Base-by-base conservation (phyloP, 2,329 filamentous ascomycete species). In the Leptographium galeiforme region DNA sequence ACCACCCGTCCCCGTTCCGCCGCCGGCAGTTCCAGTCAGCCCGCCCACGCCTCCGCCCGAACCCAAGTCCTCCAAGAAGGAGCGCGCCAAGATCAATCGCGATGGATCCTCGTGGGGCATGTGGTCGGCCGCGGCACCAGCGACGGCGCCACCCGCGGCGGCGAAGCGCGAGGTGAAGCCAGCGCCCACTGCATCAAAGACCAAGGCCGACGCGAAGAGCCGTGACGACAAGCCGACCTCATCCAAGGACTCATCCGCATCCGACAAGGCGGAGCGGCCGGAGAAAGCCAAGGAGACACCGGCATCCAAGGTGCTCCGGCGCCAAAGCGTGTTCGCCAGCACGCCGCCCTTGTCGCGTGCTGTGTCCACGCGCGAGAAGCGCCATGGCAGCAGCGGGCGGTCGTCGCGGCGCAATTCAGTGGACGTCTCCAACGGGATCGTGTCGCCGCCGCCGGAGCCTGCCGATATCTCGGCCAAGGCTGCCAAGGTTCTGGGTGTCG, bases 41-140 rank as follows among this genome's bases (percentile, higher is more conserved):
- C 73, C 74, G 36, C 64, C 71, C 48, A 71, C 74, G 8, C 74
- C 76, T 33, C 72, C 75, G 6, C 69, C 78, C 16, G 79, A 82
- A 50, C 69, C 75, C 13, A 81, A 74, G 51, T 74, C 74, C 4
- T 74, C 75, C 4, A 87, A 81, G 68, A 94, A 85, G 64, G 87
- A 94, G 58, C 84, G 89, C 14, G 72, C 85, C 33, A 88, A 84
- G 63, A 79, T 89, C 58, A 86, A 81, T 60, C 85, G 87, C 55
- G 83, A 85, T 40, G 76, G 52, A n/a, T 73, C 78, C 13, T 81
- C 85, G 34, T 93, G 89, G 88, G 84, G 82, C 39, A 81, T 82
- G 65, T 91, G 85, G 85, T 79, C 78, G 18, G 76, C 81, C 16
- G 71, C 76, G 4, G 68, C 74, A 19, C 12, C 63, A 67, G 4